Evolutionary conservation across 768 basidiomycete species (phyloP).

Genomic region (Russula compacta): DNA sequence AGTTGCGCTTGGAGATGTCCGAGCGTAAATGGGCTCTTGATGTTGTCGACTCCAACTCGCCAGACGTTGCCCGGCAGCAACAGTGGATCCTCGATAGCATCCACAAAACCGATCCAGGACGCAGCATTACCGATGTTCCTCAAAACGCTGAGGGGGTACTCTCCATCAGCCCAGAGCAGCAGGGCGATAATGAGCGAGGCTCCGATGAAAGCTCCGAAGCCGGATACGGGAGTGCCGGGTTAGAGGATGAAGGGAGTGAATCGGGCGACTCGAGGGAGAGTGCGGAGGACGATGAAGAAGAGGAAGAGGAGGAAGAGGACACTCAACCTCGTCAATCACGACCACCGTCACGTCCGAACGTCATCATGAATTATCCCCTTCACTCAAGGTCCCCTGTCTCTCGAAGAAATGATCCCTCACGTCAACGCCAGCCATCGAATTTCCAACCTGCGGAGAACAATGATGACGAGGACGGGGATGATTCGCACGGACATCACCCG

Average conservation of each 20-base stretch:
- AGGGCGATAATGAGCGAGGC: background rate
- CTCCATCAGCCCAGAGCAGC: constrained; percentile 1
- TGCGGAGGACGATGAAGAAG: constrained; percentile 3
- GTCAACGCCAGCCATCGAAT: constrained; percentile 7
- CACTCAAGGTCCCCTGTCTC: constrained; percentile 9
- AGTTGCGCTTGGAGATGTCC: constrained; percentile 10
- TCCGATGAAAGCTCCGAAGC: background rate
- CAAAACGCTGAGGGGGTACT: background rate
- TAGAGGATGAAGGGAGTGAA: background rate
- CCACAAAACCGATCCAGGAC: constrained; percentile 4
- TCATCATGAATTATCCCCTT: background rate
- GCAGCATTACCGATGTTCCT: background rate
- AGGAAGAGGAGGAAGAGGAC: background rate
- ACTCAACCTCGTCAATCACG: constrained; percentile 6
- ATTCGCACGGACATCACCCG: background rate
- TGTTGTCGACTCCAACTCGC: constrained; percentile 11
- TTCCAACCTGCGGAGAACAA: background rate
- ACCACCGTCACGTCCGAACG: background rate
- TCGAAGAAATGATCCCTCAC: constrained; percentile 2
- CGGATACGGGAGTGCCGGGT: background rate
- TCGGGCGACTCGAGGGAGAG: background rate
- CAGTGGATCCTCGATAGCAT: constrained; percentile 19
- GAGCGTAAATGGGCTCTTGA: constrained; percentile 19
- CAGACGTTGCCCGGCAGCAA: constrained; percentile 18
- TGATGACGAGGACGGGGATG: constrained; percentile 2